Base-by-base conservation (phyloP, 2,329 filamentous ascomycete species). In the Dendrostoma leiphaemia region DNA sequence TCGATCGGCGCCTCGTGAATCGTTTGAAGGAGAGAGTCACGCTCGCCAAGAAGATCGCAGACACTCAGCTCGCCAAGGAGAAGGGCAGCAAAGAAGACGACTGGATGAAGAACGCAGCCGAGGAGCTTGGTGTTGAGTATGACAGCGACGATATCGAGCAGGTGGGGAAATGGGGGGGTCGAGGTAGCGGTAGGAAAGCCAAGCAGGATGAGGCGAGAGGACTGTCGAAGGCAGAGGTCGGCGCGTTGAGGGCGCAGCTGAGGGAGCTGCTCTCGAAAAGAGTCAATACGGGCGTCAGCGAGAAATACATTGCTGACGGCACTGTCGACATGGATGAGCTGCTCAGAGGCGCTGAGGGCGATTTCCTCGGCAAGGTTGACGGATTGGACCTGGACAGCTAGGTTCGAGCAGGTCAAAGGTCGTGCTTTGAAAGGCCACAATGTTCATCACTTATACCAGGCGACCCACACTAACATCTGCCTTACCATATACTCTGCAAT, bases 61-160 rank as follows among this genome's bases (percentile, higher is more conserved):
- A 97, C 64, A 82, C 89, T 1, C 78, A 79, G 1, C 81, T 94
- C 8, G 93, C 92, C 7, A 96, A 96, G 72, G 90, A 95, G 67
- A 96, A 93, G 72, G 84, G 87, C 9, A 84, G 83, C 52, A 88
- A 88, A 64, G 90, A 96, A 62, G 90, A 96, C 61, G 84, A 90
- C 53, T 94, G 92, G 85, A 76, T 97, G 63, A 84, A 84, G 40
- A 83, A 83, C 45, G 92, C 91, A 0, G 94, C 94, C 0, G 91
- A 97, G 54, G 93, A 97, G 60, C 78, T 99, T 0, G 94, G 94
- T 1, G 90, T 97, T 0, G 93, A 97, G 49, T 96, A 96, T 67
- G 91, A 97, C 66, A 89, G 85, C 57, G 91, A 96, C 32, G 91
- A 95, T 43, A 87, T 96, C 58, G 89, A 88, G 60, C 71, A 79